Evolutionary conservation across 495 filamentous ascomycete genomes (phyloP), one percentile per base, ranked within the genome.

Genomic region (Jackrogersella multiformis): DNA sequence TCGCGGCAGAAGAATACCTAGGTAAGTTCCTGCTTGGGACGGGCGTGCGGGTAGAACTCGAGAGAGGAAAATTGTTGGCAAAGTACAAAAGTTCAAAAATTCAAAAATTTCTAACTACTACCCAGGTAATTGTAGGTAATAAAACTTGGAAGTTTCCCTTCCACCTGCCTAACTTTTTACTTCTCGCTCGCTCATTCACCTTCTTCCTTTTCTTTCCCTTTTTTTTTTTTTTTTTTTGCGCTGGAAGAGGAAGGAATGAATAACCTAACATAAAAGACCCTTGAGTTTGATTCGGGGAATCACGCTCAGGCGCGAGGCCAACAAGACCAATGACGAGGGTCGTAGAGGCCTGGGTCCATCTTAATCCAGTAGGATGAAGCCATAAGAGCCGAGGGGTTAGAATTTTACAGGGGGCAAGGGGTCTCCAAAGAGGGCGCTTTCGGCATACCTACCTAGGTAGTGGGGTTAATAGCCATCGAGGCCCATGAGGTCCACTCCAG

Each of bases 381-480:
- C 67, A 61, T 70, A 44, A 70, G 60, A 70, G 67, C 67, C 67
- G 67, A 70, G 67, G 67, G 61, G 61, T 61, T 70, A 61, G 61
- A 61, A 70, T 52, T 60, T 69, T 69, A 61, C 66, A 64, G 66
- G 66, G 66, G 49, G 39, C 48, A 16, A 38, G 46, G 56, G 48
- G 38, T 34, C 28, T 53, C 60, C 32, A 56, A 45, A 13, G 45
- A 49, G 65, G 59, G 58, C 53, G 58, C 54, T 69, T 63, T 69
- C 66, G 66, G 66, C 60, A 69, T 64, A 42, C 51, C 36, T 54
- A n/a, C n/a, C n/a, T n/a, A n/a, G n/a, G n/a, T n/a, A 54, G 66
- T 64, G 66, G 66, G 66, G 66, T 69, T 58, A 21, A 53, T 4
- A 16, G 3, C 6, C 44, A 26, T 42, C 28, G 44, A 53, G 23